phyloP scores from a whole-genome alignment of 805 yeast species.

The Schwanniomyces vanrijiae region DNA sequence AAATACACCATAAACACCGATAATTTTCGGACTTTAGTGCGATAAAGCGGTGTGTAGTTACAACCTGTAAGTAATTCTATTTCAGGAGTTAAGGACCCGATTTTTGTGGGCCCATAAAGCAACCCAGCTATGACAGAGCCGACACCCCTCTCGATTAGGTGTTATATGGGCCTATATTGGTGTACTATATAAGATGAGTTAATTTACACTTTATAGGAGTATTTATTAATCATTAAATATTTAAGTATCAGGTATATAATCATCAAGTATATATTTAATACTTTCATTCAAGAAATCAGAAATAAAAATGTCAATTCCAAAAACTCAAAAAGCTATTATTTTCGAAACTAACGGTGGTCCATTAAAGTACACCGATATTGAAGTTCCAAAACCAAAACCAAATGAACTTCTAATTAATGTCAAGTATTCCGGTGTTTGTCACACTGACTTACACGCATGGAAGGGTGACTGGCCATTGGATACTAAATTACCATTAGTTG shows the following conservation, averaged over 20 bases:
- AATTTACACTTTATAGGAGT: too few relatives aligned
- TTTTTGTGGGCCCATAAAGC: not conserved
- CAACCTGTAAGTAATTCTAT: not conserved
- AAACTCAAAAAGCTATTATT: conserved; percentile 37
- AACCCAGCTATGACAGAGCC: not conserved
- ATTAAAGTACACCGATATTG: conserved; percentile 56
- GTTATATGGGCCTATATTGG: not conserved
- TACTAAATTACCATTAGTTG: conserved; percentile 73
- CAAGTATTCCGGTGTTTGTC: conserved; percentile 90
- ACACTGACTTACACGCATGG: conserved; percentile 93
- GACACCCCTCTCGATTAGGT: not conserved
- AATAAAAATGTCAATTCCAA: conserved; percentile 21
- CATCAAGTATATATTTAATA: not conserved
- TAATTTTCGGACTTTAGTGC: not conserved
- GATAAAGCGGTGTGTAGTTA: not conserved
- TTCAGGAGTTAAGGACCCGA: not conserved
- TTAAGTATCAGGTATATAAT: not conserved
- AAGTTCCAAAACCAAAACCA: conserved; percentile 77
- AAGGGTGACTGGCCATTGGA: conserved; percentile 89
- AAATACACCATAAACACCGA: too few relatives aligned
- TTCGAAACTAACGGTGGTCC: conserved; percentile 41
- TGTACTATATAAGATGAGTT: too few relatives aligned
- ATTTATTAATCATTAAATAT: too few relatives aligned
- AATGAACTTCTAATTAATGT: conserved; percentile 79
- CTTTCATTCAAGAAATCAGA: not conserved